Base-by-base conservation (phyloP, 2,329 filamentous ascomycete species). In the Fusarium avenaceum region DNA sequence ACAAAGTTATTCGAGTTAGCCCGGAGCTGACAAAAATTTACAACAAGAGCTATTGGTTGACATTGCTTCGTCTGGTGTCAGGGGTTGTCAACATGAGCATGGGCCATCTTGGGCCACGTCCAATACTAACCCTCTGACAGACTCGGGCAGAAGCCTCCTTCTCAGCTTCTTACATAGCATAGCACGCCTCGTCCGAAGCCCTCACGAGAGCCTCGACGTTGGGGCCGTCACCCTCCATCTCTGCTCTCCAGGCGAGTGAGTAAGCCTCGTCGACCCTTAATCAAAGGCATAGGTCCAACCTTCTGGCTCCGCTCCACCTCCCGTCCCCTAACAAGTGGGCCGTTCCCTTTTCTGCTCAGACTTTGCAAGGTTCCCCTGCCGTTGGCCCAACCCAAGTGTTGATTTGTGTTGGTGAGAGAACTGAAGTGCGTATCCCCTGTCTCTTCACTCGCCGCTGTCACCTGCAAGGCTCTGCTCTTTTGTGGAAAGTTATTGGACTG, bases 221-320 rank as follows among this genome's bases (percentile, higher is more conserved):
- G 52, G 63, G 56, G 50, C 42, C 48, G 49, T 47, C 57, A 57
- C 64, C 65, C 59, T 64, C 56, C 60, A 70, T 57, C 33, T 58
- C 64, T 62, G 43, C 58, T 72, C 57, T 52, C 45, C 55, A 69
- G 46, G 52, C 30, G 53, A 64, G 56, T 65, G 53, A 63, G 48
- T 69, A 74, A 74, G 72, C 72, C 72, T 74, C 68, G 72, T 65
- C 67, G 69, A 74, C 72, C 72, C 72, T 74, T 74, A 74, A 74
- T 74, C 72, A 74, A 74, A 72, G 57, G 58, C 52, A 72, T 59
- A 74, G 70, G 72, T 63, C 72, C 72, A 51, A 62, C 65, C 59
- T 72, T 63, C 63, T 59, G 60, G 55, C 57, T 57, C 69, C 53
- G 53, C 62, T 71, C 72, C 72, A 74, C 72, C 72, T 67, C 67